phyloP scores from a whole-genome alignment of 306 rosid species.

The Morella rubra region DNA sequence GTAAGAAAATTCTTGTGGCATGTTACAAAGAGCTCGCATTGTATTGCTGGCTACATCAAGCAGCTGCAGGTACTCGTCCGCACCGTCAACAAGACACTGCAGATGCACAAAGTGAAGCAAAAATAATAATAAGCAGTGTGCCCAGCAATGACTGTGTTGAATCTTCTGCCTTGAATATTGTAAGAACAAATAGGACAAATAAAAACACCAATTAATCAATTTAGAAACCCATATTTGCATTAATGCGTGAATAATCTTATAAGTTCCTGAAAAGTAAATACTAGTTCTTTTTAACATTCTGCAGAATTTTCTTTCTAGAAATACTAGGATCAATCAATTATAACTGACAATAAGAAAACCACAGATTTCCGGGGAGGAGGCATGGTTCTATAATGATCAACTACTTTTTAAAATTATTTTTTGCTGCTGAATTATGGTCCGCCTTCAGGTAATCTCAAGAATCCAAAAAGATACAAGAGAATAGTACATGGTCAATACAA shows the following conservation, averaged over 20 bases:
- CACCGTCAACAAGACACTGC: slow-evolving; percentile 87
- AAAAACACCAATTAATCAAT: not conserved
- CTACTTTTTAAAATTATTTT: not conserved
- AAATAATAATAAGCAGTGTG: slow-evolving; percentile 12
- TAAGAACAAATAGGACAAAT: too few species aligned
- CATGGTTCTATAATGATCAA: not conserved
- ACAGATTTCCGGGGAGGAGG: not conserved
- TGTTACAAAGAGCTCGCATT: slow-evolving; percentile 62
- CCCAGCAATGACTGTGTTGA: slow-evolving; percentile 5
- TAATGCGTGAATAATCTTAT: not conserved
- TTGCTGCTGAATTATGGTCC: not conserved
- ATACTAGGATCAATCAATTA: not conserved
- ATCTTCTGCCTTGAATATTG: too few species aligned
- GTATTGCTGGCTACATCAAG: slow-evolving; percentile 72
- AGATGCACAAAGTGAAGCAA: slow-evolving; percentile 28
- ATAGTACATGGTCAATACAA: not conserved
- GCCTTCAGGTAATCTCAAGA: slow-evolving; percentile 4
- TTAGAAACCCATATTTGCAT: not conserved
- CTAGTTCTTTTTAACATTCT: not conserved
- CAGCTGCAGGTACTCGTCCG: slow-evolving; percentile 89
- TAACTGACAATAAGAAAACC: not conserved
- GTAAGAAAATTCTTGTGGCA: slow-evolving; percentile 58
- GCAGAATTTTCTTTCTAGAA: not conserved
- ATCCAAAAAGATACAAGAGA: not conserved
- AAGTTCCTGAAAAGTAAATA: not conserved